Base-by-base conservation (phyloP, 2,329 filamentous ascomycete genomes). In the Raffaelea ambrosiae region DNA sequence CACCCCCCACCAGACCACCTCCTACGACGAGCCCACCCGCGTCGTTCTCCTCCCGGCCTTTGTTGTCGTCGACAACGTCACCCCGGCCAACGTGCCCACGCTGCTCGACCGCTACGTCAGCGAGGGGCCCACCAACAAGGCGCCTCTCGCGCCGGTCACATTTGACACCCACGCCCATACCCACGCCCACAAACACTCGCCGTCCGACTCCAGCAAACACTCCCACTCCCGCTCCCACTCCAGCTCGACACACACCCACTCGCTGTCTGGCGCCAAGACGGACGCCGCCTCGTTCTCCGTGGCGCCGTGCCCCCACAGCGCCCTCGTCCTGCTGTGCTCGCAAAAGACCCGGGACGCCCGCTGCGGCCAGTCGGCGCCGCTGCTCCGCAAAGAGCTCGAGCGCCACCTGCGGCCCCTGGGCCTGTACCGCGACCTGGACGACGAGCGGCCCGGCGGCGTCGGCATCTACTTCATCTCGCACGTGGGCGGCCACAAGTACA, bases 391-490 rank as follows among this genome's bases (percentile, higher is more conserved):
- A 59, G 93, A 97, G 67, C 79, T 98, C 47, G 88, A 95, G 70
- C 79, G 91, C 1, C 88, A 96, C 62, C 74, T 97, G 33, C 83
- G 89, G 0, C 86, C 87, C 1, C 71, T 95, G 13, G 90, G 89
- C 0, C 69, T 98, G 19, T 90, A 85, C 64, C 82, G 93, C 26
- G 91, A 97, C 61, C 68, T 93, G 42, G 81, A 94, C 61, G 93
- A 98, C 63, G 83, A 89, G 63, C 72, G 93, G 49, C 88, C 90
- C 0, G 91, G 91, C 11, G 93, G 93, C 13, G 91, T 96, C 5
- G 91, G 88, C 1, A 87, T 98, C 54, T 95, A 95, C 68, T 97
- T 96, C 62, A 94, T 97, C 61, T 91, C 83, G 56, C 93, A 98
- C 61, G 89, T 96, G 3, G 93, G 93, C 23, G 93, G 93, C 0